Conservation (phyloP, 2,329 filamentous ascomycete genomes). For the Aspergillus fischeri region DNA sequence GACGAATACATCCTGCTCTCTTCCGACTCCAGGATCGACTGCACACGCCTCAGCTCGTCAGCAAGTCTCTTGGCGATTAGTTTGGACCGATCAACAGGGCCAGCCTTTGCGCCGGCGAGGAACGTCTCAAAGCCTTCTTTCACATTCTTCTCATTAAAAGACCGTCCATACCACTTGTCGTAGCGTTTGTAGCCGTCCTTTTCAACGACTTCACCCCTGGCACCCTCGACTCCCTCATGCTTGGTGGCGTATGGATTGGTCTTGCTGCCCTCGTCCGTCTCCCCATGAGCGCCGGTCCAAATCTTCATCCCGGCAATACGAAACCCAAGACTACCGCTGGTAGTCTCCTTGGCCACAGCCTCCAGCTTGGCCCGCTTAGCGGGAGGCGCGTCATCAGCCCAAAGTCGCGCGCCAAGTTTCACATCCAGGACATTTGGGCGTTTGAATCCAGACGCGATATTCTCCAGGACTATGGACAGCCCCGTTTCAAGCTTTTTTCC, state of each 20-base stretch:
- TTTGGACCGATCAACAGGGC: slow-evolving; percentile 40
- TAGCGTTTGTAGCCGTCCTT: slow-evolving; percentile 55
- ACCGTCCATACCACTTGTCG: slow-evolving; percentile 63
- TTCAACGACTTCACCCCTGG: slow-evolving; percentile 40
- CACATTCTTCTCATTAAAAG: slow-evolving; percentile 53
- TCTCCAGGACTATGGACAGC: slow-evolving; percentile 77
- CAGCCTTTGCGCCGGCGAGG: slow-evolving; percentile 44
- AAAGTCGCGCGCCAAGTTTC: slow-evolving; percentile 82
- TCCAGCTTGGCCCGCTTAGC: slow-evolving; percentile 59
- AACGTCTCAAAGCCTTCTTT: slow-evolving; percentile 56
- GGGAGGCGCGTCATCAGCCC: slow-evolving; percentile 66
- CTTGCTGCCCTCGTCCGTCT: slow-evolving; percentile 27
- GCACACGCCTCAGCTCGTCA: slow-evolving; percentile 41
- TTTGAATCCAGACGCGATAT: slow-evolving; percentile 74
- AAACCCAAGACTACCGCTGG: slow-evolving; percentile 57
- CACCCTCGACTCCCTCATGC: slow-evolving; percentile 48
- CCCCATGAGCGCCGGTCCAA: slow-evolving; percentile 42
- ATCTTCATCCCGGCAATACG: slow-evolving; percentile 64
- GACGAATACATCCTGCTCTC: slow-evolving; percentile 67
- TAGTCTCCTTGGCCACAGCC: slow-evolving; percentile 56
- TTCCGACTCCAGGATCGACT: slow-evolving; percentile 48
- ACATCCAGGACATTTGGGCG: slow-evolving; percentile 88
- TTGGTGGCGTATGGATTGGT: slow-evolving; percentile 32
- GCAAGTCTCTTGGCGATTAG: slow-evolving; percentile 40
- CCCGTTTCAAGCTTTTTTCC: slow-evolving; percentile 69